Evolutionary conservation across 257 asterid genomes (phyloP), one percentile per base, ranked within the genome.

Genomic region (Nicotiana paniculata): DNA sequence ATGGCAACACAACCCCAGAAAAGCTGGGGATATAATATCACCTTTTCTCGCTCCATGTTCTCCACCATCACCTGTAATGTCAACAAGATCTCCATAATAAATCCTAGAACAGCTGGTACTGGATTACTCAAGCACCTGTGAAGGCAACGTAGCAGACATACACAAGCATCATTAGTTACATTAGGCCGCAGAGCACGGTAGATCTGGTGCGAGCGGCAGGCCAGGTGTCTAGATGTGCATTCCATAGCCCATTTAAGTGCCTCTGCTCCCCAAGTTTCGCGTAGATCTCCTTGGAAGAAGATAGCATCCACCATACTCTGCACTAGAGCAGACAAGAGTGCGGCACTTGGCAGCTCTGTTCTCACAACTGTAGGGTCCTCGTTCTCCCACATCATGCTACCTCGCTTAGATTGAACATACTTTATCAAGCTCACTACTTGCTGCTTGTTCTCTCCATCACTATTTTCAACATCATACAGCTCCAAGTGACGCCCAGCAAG

Each of bases 161-260:
- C 98, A 82, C 98, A 96, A 2, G 99, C 99, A 84, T 96, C 99
- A 75, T 93, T 96, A 32, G 99, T 93, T 79, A 96, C 98, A 75
- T 88, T 90, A 35, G 99, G 99, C 61, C 95, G 92, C 32, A 96
- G 82, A 24, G 99, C 98, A 66, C 99, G 99, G 87, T 96, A 96
- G 82, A 96, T 96, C 86, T 96, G 99, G 89, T 96, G 98, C 3
- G 99, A 96, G 51, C 99, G 96, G 88, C 99, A 94, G 3, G 98
- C 99, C 79, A 96, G 98, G 90, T 96, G 99, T 81, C 98, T 86
- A 2, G 99, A 96, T 70, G 99, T 96, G 91, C 99, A 94, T 80
- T 96, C 99, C 99, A 96, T 96, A 33, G 99, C 99, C 99, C 99
- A 96, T 86, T 95, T 96, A 76, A 96, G 98, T 69, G 99, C 98